phyloP scores from a whole-genome alignment of 75 land plant species.

The Sequoiadendron giganteum region DNA sequence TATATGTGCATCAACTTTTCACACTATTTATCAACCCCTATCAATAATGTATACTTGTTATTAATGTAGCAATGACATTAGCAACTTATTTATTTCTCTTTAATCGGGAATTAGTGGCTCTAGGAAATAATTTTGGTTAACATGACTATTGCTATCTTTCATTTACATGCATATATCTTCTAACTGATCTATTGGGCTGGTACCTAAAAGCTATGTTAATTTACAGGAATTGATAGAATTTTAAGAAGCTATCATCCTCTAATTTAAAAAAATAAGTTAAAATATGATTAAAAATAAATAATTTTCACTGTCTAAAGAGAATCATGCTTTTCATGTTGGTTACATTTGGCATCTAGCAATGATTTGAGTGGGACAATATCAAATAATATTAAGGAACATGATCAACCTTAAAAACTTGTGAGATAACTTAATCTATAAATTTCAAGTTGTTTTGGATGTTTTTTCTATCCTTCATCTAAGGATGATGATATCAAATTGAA shows the following conservation, averaged over 20 bases:
- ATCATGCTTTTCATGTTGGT: background rate
- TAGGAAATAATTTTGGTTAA: background rate
- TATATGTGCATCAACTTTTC: too few species aligned
- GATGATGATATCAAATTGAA: background rate
- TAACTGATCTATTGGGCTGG: constrained; percentile 11
- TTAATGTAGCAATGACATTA: too few species aligned
- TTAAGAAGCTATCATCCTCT: constrained; percentile 3
- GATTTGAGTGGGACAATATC: constrained; percentile 25
- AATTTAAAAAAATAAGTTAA: background rate
- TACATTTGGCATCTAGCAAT: constrained; percentile 28
- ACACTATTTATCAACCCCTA: too few species aligned
- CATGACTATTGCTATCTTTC: background rate
- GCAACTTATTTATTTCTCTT: too few species aligned
- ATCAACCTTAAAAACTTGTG: constrained; percentile 24
- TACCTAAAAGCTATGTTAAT: background rate
- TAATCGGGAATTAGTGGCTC: background rate
- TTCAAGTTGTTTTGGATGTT: background rate
- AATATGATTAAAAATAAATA: background rate
- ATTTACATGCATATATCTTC: constrained; percentile 13
- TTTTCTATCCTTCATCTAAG: background rate
- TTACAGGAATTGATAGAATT: constrained; percentile 18
- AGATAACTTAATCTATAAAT: background rate
- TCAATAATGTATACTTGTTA: too few species aligned
- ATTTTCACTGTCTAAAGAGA: background rate
- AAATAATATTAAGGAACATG: constrained; percentile 20